phyloP scores from a whole-genome alignment of 2,329 filamentous ascomycete species.

The Colletotrichum falcatum region DNA sequence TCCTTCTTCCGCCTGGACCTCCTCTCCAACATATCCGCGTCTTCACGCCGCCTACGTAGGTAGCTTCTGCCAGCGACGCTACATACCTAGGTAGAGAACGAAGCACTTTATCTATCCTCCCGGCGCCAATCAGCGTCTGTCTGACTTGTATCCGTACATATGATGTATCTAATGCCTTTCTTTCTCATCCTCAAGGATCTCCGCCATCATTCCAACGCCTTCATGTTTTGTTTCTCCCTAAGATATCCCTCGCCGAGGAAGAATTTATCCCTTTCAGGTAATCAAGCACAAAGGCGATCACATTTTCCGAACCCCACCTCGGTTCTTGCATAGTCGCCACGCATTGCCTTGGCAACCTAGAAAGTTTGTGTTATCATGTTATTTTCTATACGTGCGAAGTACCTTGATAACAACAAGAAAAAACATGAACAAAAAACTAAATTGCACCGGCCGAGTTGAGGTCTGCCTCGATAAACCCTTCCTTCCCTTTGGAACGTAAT shows the following conservation, averaged over 20 bases:
- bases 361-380: background rate
- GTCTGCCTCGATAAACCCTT: slow-evolving; percentile 28
- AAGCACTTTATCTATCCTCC: too few species aligned
- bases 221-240: background rate
- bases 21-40: slow-evolving; percentile 15
- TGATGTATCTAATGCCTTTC: too few species aligned
- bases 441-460: background rate
- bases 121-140: background rate
- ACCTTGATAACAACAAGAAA: too few species aligned
- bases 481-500: slow-evolving; percentile 30
- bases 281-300: slow-evolving; percentile 20
- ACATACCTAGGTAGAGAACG: too few species aligned
- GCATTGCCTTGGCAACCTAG: slow-evolving; percentile 33
- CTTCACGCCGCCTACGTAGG: too few species aligned
- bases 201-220: too few species aligned
- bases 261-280: background rate
- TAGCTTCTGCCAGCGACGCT: too few species aligned
- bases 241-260: background rate
- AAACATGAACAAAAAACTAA: background rate
- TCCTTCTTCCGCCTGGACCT: background rate
- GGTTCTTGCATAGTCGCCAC: slow-evolving; percentile 9
- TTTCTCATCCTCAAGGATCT: background rate
- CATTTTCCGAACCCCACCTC: slow-evolving; percentile 5
- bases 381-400: too few species aligned
- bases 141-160: too few species aligned